These are phyloP conservation scores for Vicia villosa DNA, from an alignment of 306 rosid species.

Conservation along the genomic window DNA sequence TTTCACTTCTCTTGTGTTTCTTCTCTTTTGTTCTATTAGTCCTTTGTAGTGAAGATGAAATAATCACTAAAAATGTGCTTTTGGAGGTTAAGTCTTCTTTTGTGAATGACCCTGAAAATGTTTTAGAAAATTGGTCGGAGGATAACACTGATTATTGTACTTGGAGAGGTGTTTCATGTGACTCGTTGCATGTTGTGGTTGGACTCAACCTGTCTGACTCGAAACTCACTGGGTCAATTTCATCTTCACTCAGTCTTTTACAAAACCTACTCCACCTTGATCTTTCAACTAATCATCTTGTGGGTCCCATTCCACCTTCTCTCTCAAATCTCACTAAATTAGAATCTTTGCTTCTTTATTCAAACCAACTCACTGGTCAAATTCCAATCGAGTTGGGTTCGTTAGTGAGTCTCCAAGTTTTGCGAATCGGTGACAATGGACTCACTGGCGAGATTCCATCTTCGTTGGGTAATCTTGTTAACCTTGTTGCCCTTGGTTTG, in stretches of 20 bases:
- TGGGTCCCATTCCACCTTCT: slow-evolving; percentile 73
- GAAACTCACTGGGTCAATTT: slow-evolving; percentile 74
- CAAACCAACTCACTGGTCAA: slow-evolving; percentile 66
- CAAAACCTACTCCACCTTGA: slow-evolving; percentile 64
- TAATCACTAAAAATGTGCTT: slow-evolving; percentile 54
- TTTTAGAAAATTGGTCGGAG: slow-evolving; percentile 63
- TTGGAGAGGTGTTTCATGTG: slow-evolving; percentile 77
- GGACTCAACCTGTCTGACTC: slow-evolving; percentile 78
- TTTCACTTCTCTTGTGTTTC: slow-evolving; percentile 19
- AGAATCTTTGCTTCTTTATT: slow-evolving; percentile 67
- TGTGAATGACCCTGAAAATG: slow-evolving; percentile 60
- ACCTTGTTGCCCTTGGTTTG: slow-evolving; percentile 58
- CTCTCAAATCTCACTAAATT: slow-evolving; percentile 62
- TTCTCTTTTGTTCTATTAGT: slow-evolving; percentile 35
- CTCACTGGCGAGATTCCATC: slow-evolving; percentile 70
- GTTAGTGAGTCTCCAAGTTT: slow-evolving; percentile 58
- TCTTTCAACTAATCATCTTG: slow-evolving; percentile 74
- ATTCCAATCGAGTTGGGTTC: slow-evolving; percentile 64
- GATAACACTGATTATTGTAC: slow-evolving; percentile 59
- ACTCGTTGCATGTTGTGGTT: slow-evolving; percentile 47
- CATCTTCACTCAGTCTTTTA: slow-evolving; percentile 64
- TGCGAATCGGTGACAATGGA: slow-evolving; percentile 72
- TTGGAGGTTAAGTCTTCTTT: slow-evolving; percentile 70
- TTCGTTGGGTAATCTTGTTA: slow-evolving; percentile 58
- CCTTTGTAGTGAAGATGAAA: slow-evolving; percentile 28